Base-by-base conservation (phyloP, 176 grass and related monocot genomes). In the Melocanna baccifera region DNA sequence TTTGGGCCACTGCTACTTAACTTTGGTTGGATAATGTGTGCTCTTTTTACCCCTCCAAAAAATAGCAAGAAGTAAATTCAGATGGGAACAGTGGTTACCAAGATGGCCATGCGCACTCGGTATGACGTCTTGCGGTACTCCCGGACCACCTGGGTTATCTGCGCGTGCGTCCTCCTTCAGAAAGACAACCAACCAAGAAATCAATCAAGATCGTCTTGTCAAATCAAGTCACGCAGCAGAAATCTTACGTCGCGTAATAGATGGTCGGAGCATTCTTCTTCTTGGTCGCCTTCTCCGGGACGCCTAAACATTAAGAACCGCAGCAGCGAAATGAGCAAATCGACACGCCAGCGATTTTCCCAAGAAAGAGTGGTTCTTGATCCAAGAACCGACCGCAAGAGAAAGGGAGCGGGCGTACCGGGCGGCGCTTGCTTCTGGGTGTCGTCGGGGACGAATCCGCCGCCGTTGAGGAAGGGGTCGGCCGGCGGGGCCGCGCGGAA, bases 101-200 rank as follows among this genome's bases (percentile, higher is more conserved):
- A 72, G 72, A 98, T 90, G 48, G 79, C 89, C 95, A 98, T 98
- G 70, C 85, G 87, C 74, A 88, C 92, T 69, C 95, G 79, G 82
- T 98, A 98, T 3, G 92, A 84, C 20, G 95, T 98, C 80, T 98
- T 98, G 91, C 87, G 94, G 77, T 90, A 93, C 86, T 98, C 95
- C 66, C 95, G 92, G 77, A 98, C 81, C 77, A 98, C 95, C 78
- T 98, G 95, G 62, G 76, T 95, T 89, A 98, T 98, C 88, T 98
- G 95, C 1, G 95, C 85, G 82, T 98, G 95, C n/a, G 95, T 98
- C 89, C 95, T 98, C 92, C 95, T 98, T 91, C 73, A 76, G 32
- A 50, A 73, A 52, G 16, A 37, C 40, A 89, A 66, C 52, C 57
- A 89, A 71, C 37, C 22, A 76, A 55, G 52, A 77, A 85, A 76